Base-by-base conservation (phyloP, 768 basidiomycete species). In the Termitomyces sp. region DNA sequence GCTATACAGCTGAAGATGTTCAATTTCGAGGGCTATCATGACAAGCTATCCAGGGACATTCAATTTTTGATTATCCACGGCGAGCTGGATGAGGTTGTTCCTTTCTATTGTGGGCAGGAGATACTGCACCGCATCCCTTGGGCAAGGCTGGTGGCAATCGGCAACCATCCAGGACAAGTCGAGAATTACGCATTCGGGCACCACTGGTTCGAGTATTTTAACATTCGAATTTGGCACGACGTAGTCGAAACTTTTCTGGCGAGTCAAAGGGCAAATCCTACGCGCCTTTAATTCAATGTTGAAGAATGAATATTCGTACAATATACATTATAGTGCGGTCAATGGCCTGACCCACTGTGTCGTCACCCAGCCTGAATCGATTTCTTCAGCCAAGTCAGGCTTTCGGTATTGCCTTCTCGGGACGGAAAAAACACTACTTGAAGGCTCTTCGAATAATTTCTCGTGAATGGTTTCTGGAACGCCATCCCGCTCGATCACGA, bases 151-250 rank as follows among this genome's bases (percentile, higher is more conserved):
- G 66, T 76, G 0, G 62, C 69, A 53, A 59, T 71, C 2, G 76
- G 76, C 8, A 28, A 51, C 9, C 37, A 53, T 4, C 64, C 64
- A 7, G 76, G 72, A 0, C 68, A 73, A 53, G 63, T 78, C 15
- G 70, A 72, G 22, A 67, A 51, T 51, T 61, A 70, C 26, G 68
- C 63, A 2, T 77, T 78, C 54, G 77, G 77, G 3, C 76, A 77
- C 58, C 60, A 71, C 37, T 78, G 75, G 77, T 73, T 68, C 54
- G 77, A 77, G 58, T 79, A 77, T 58, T 78, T 78, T 53, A 71
- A 72, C 55, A 60, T 72, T 5, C 63, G 65, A 47, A 65, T 76
- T 37, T 78, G 77, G 76, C 58, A 58, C 21, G 68, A 70, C 45
- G 73, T 74, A 6, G 57, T 77, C 1, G 70, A 73, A 52, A 60